Conservation (phyloP, 306 rosid species). For the Hippophae rhamnoides region DNA sequence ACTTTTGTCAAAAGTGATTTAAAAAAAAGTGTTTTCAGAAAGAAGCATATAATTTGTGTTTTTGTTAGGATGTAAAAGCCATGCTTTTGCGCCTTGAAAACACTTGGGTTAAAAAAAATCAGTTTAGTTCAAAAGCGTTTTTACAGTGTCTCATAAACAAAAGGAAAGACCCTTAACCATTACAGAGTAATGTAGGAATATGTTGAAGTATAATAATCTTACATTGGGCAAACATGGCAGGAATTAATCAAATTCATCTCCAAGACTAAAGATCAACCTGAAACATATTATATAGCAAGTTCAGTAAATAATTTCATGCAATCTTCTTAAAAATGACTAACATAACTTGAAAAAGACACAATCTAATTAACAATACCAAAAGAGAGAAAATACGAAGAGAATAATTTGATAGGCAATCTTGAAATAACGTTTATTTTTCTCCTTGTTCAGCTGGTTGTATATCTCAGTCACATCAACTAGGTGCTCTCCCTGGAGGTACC, state of each 20-base stretch:
- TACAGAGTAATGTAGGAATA: not conserved
- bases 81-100: no score
- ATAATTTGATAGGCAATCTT: constrained; percentile 44
- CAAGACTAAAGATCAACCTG: constrained; percentile 58
- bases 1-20: no score
- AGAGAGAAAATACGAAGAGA: constrained; percentile 40
- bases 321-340: constrained; percentile 10
- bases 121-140: no score
- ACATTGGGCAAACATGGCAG: constrained; percentile 17
- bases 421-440: constrained; percentile 51
- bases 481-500: constrained; percentile 46
- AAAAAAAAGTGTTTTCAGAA: no score
- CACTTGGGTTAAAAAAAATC: no score
- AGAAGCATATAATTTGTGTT: no score
- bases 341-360: constrained; percentile 1
- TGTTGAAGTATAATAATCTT: constrained; percentile 23
- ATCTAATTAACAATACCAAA: constrained; percentile 42
- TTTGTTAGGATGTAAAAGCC: no score
- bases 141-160: no score
- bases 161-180: no score
- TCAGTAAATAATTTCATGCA: constrained; percentile 11
- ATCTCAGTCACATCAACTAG: constrained; percentile 83
- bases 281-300: constrained; percentile 16
- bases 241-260: constrained; percentile 33
- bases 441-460: constrained; percentile 58